These are phyloP conservation scores for Cytospora schulzeri DNA, from an alignment of 2,329 filamentous ascomycete species.

Conservation along the genomic window DNA sequence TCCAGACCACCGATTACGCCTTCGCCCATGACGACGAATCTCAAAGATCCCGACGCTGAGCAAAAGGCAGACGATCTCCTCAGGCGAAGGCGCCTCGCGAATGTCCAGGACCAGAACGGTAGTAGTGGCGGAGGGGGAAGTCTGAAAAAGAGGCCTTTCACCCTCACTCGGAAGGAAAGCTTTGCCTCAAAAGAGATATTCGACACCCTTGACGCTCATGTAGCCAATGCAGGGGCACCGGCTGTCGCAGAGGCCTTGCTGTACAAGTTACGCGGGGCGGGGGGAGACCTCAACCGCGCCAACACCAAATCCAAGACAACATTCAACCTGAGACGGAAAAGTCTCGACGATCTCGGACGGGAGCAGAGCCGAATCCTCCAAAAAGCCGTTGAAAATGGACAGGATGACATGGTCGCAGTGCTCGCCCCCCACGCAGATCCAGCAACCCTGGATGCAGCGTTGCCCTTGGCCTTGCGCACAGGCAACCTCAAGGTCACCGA, in stretches of 20 bases:
- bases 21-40: slow-evolving; percentile 43
- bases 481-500: slow-evolving; percentile 48
- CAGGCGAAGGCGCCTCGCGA: slow-evolving; percentile 44
- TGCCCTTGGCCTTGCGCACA: slow-evolving; percentile 51
- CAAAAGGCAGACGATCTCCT: slow-evolving; percentile 56
- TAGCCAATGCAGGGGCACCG: slow-evolving; percentile 51
- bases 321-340: slow-evolving; percentile 52
- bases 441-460: slow-evolving; percentile 50
- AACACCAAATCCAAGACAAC: slow-evolving; percentile 50
- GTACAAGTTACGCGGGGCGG: slow-evolving; percentile 49
- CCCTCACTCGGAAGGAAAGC: slow-evolving; percentile 49
- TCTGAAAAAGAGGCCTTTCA: slow-evolving; percentile 43
- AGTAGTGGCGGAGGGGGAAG: slow-evolving; percentile 35
- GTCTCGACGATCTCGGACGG: slow-evolving; percentile 52
- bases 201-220: slow-evolving; percentile 51
- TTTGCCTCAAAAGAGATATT: slow-evolving; percentile 58
- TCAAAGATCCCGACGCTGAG: slow-evolving; percentile 53
- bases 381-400: slow-evolving; percentile 52
- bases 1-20: slow-evolving; percentile 38
- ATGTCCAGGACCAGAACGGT: slow-evolving; percentile 35
- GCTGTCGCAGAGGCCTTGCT: slow-evolving; percentile 60
- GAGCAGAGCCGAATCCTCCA: slow-evolving; percentile 55
- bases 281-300: slow-evolving; percentile 53
- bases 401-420: slow-evolving; percentile 56
- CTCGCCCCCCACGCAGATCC: slow-evolving; percentile 56